Evolutionary conservation across 139 green algal genomes (phyloP).

Genomic region (Coccomyxa sp.): DNA sequence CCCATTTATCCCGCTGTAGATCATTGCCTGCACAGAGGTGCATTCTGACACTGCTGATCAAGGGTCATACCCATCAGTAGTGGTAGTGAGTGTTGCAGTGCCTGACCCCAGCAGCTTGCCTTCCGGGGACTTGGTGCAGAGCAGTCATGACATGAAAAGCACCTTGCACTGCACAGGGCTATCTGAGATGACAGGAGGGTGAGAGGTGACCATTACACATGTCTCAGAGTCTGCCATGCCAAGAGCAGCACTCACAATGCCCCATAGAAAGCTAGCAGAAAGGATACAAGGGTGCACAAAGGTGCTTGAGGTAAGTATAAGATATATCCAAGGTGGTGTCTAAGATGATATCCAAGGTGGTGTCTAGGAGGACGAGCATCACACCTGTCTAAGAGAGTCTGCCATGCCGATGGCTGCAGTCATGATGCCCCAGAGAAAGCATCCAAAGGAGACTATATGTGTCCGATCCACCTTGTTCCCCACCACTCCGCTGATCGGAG

Average conservation of each 20-base stretch:
- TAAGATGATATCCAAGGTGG: too few species aligned
- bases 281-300: too few species aligned
- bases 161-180: neutral
- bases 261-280: too few species aligned
- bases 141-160: neutral
- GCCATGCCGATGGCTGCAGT: slow-evolving; percentile 51
- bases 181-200: too few species aligned
- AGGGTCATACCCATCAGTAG: neutral
- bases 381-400: slow-evolving; percentile 36
- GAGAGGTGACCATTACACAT: too few species aligned
- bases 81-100: neutral
- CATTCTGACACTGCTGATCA: neutral
- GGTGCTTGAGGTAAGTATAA: too few species aligned
- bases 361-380: too few species aligned
- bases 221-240: too few species aligned
- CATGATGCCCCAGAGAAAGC: slow-evolving; percentile 74
- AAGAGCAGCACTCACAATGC: too few species aligned
- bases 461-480: slow-evolving; percentile 52
- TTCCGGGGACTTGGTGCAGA: neutral
- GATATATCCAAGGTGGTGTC: too few species aligned
- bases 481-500: slow-evolving; percentile 22
- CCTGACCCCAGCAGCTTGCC: neutral
- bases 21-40: slow-evolving; percentile 29
- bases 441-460: slow-evolving; percentile 51
- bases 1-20: slow-evolving; percentile 54